phyloP scores from a whole-genome alignment of 108 stramenopile species.

The Conticribra guillardii region DNA sequence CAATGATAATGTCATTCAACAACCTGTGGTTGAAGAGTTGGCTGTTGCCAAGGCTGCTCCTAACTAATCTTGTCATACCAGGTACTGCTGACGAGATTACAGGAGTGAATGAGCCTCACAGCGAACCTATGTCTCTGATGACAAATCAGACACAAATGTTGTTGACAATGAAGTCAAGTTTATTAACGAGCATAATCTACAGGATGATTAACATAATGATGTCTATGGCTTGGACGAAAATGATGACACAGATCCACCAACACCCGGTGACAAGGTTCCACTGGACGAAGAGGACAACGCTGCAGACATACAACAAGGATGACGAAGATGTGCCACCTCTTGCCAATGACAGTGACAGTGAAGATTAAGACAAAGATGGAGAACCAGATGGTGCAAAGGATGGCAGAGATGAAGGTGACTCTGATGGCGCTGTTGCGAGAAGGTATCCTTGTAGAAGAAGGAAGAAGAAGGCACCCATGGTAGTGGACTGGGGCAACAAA shows the following conservation, averaged over 20 bases:
- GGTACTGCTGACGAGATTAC: too few species aligned
- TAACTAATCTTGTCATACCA: too few species aligned
- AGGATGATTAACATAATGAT: neutral
- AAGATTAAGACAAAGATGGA: neutral
- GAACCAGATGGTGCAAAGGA: neutral
- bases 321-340: too few species aligned
- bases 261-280: slow-evolving; percentile 2
- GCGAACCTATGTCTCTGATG: neutral
- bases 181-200: neutral
- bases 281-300: slow-evolving; percentile 3
- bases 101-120: slow-evolving; percentile 43
- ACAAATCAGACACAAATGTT: neutral
- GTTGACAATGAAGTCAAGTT: slow-evolving; percentile 15
- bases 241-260: too few species aligned
- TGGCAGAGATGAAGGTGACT: neutral
- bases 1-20: too few species aligned
- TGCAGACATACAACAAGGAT: neutral
- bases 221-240: too few species aligned
- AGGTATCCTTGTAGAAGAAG: neutral
- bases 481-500: neutral
- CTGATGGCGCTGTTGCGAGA: neutral
- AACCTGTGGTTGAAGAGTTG: too few species aligned
- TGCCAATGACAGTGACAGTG: too few species aligned
- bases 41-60: too few species aligned
- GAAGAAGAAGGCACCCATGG: neutral